Evolutionary conservation across 192 early-diverging fungal species (phyloP), one percentile per base, ranked within the genome.

Genomic region (Backusella westeae): DNA sequence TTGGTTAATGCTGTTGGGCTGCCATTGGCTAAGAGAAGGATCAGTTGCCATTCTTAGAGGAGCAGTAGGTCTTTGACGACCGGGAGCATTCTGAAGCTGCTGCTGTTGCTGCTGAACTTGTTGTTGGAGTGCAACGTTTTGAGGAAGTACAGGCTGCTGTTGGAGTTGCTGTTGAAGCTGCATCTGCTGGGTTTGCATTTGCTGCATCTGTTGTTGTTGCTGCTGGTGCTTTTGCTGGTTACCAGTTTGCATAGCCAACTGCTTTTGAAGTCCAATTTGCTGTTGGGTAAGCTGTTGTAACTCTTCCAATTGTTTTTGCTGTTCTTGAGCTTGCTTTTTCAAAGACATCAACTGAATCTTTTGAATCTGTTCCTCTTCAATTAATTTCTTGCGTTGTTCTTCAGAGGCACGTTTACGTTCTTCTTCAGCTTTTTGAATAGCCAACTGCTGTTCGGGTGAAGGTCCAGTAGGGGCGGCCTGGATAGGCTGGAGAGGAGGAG

Each of bases 401-500:
- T 75, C 75, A 67, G 76, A 26, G 42, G 53, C 41, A 44, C n/a
- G 21, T 6, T 29, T 63, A 26, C 26, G 56, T 29, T 63, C 23
- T 63, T 63, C 56, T 63, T 63, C 56, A 29, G 26, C 56, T n/a
- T 63, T 63, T 63, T 63, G 56, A 10, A 29, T 12, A 14, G 56
- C 56, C 21, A 63, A 63, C 1, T 12, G 23, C 29, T 77, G 26
- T 35, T 44, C 56, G 0, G 53, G 41, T 21, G 41, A 34, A 72
- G 69, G 52, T 12, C 53, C 70, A 63, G 71, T 75, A 8, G 66
- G 36, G 29, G 70, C 21, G 21, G 78, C 80, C 21, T 82, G 81
- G 29, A 79, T 75, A 38, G 75, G 29, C 4, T 69, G 75, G 6
- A 39, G 38, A 53, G 78, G 72, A 26, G 84, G 69, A 26, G 84